These are phyloP conservation scores for Lodderomyces jiufengensis DNA, from an alignment of 1,139 yeast genomes.

Conservation along the genomic window DNA sequence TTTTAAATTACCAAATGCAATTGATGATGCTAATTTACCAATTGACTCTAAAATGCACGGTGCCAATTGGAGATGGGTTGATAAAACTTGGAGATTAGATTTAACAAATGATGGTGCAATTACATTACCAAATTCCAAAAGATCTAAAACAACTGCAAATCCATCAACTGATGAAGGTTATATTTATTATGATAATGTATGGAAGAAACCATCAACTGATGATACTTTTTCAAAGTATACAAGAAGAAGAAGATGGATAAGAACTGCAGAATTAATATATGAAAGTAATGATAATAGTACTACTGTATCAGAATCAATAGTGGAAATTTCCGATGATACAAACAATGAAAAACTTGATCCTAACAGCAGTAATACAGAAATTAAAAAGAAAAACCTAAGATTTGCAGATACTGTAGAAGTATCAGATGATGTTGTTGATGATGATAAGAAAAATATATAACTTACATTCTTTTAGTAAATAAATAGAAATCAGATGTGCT, in stretches of 20 bases:
- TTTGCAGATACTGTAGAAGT: slow-evolving; percentile 28
- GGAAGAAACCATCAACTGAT: slow-evolving; percentile 89
- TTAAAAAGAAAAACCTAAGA: slow-evolving; percentile 36
- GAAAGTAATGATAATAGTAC: slow-evolving; percentile 15
- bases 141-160: slow-evolving; percentile 68
- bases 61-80: slow-evolving; percentile 93
- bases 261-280: slow-evolving; percentile 83
- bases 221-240: slow-evolving; percentile 90
- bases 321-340: slow-evolving; percentile 12
- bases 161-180: slow-evolving; percentile 83
- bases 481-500: too few relatives aligned
- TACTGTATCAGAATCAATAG: slow-evolving; percentile 12
- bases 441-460: slow-evolving; percentile 12
- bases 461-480: too few relatives aligned
- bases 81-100: slow-evolving; percentile 86
- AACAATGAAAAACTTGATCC: not conserved
- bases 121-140: slow-evolving; percentile 59
- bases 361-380: too few relatives aligned
- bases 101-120: slow-evolving; percentile 84
- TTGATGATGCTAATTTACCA: slow-evolving; percentile 23
- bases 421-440: slow-evolving; percentile 1
- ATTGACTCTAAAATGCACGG: slow-evolving; percentile 34
- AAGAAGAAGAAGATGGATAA: slow-evolving; percentile 90
- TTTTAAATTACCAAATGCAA: slow-evolving; percentile 72
- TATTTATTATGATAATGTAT: slow-evolving; percentile 84